Evolutionary conservation across 768 basidiomycete genomes (phyloP), one percentile per base, ranked within the genome.

Genomic region (Suillus luteus): DNA sequence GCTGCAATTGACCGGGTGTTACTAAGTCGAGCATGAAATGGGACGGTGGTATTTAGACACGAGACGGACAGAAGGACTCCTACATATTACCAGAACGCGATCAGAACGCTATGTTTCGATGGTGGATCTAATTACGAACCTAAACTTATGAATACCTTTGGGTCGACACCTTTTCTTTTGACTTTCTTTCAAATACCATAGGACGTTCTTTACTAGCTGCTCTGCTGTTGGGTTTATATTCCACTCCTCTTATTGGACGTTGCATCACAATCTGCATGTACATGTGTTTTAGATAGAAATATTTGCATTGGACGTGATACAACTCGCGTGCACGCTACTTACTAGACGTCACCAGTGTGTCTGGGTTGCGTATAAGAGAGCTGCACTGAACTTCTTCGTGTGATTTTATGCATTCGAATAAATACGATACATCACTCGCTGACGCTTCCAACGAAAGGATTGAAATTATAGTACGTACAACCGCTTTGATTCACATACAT

Each of bases 1-100:
- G 82, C 86, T 55, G 83, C 87, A 15, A 93, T 95, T 66, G 92
- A 94, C 71, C 80, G 87, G 61, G 80, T 86, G 49, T 78, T 94
- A 62, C 79, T 91, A 37, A 80, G 78, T 63, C 87, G 86, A 48
- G 75, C 77, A 46, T 62, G 61, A 62, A 24, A 35, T 61, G 3
- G 40, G 37, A 55, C 44, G 6, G 12, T 37, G 24, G 37, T 62
- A 40, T 55, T n/a, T 58, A 58, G 61, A 38, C 11, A 44, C 19
- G 55, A 60, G 40, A 41, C 33, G 38, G 40, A 62, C 51, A 27
- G 55, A 59, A 27, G 40, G 55, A 62, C 27, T 62, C 40, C 37
- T 57, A 41, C 38, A 33, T 35, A 54, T 11, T 31, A 58, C 17
- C 41, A 41, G 57, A 58, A 58, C 57, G 38, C 57, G 40, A 58